Base-by-base conservation (phyloP, 2,329 filamentous ascomycete genomes). In the Alternaria postmessia region DNA sequence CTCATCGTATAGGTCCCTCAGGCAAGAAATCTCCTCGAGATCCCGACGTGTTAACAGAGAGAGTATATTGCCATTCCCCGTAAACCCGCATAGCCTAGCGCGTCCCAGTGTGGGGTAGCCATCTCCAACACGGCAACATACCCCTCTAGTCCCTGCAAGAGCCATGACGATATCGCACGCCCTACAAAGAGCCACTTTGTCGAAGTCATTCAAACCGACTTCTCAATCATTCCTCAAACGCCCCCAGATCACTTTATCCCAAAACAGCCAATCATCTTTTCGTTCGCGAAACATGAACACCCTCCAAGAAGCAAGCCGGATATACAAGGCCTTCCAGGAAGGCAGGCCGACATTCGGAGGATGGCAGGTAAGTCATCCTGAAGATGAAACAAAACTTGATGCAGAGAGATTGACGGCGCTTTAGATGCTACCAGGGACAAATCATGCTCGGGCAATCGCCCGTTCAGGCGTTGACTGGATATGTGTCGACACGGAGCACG, bases 401-500 rank as follows among this genome's bases (percentile, higher is more conserved):
- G 7, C 1, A 38, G n/a, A 38, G 20, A 18, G 7, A 12, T 7
- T n/a, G 26, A 51, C 4, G 7, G 4, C 24, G 18, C 38, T 4
- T n/a, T 20, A 68, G 64, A 66, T 60, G 59, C 57, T 69, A 14
- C 65, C 60, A 11, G 60, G 60, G 8, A 63, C 60, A 22, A 63
- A 87, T 62, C 79, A 83, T 62, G 81, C 84, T 20, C 79, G 85
- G 51, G 77, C 82, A 16, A 85, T 87, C 62, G 84, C 85, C 7
- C 79, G 83, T 41, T 81, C 81, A 36, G 82, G 82, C 7, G 82
- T 84, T 28, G 83, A 86, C 63, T 85, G 85, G 82, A 81, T 86
- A 34, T 83, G 81, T 59, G 81, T 87, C 20, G 85, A 87, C 67
- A 82, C 78, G 5, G 85, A 87, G 68, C 85, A 87, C 67, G 85